Evolutionary conservation across 2,329 filamentous ascomycete species (phyloP).

Genomic region (Cladobotryum protrusum): DNA sequence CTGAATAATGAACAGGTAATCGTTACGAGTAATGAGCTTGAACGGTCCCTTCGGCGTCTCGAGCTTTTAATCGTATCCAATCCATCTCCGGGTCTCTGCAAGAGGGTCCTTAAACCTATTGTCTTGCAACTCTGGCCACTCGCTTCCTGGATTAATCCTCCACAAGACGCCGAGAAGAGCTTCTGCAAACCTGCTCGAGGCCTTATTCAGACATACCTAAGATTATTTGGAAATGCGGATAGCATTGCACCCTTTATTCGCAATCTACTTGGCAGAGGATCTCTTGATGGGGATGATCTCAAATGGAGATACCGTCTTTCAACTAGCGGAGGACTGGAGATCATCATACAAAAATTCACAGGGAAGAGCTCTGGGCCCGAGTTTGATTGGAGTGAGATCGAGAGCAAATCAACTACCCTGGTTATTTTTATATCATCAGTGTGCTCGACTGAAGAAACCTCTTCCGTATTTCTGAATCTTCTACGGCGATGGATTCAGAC

Average conservation of each 20-base stretch:
- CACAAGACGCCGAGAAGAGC: conserved; percentile 27
- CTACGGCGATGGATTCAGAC: conserved; percentile 51
- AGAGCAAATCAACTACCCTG: conserved; percentile 43
- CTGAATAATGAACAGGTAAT: conserved; percentile 38
- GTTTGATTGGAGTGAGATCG: conserved; percentile 39
- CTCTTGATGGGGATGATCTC: conserved; percentile 21
- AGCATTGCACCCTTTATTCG: conserved; percentile 44
- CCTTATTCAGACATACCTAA: conserved; percentile 52
- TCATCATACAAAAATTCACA: conserved; percentile 30
- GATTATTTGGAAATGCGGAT: conserved; percentile 46
- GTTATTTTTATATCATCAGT: conserved; percentile 43
- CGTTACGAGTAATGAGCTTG: conserved; percentile 42
- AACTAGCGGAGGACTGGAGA: conserved; percentile 44
- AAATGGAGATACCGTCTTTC: conserved; percentile 49
- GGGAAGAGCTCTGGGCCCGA: conserved; percentile 15
- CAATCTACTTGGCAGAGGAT: conserved; percentile 52
- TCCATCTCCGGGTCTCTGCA: conserved; percentile 60
- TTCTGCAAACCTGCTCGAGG: conserved; percentile 41
- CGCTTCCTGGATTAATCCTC: conserved; percentile 41
- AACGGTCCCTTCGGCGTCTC: conserved; percentile 48
- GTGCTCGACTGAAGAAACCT: conserved; percentile 50
- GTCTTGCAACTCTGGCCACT: conserved; percentile 59
- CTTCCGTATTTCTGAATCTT: conserved; percentile 54
- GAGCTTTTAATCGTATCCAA: conserved; percentile 54
- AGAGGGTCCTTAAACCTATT: conserved; percentile 52